These are phyloP conservation scores for Pseudonitzschia delicatissima DNA, from an alignment of 108 stramenopile genomes.

Conservation along the genomic window DNA sequence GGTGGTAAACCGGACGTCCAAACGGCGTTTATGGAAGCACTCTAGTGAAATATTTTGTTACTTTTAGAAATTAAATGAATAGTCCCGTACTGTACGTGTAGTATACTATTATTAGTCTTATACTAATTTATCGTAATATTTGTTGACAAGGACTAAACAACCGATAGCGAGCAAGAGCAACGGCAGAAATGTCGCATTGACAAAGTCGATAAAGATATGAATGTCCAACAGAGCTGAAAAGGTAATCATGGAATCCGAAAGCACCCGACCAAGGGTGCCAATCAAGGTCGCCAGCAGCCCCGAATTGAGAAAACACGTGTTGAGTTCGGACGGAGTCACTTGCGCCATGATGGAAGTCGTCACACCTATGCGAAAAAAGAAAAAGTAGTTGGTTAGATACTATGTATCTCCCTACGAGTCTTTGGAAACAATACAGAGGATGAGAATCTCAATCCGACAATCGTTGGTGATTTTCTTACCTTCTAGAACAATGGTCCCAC, in stretches of 20 bases:
- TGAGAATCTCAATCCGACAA: neutral
- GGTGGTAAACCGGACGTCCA: neutral
- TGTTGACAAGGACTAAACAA: conserved; percentile 34
- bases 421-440: neutral
- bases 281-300: conserved; percentile 62
- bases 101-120: conserved; percentile 6
- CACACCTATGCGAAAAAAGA: conserved; percentile 30
- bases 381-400: neutral
- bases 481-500: conserved; percentile 54
- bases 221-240: conserved; percentile 42
- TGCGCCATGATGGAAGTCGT: conserved; percentile 71
- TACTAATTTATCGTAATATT: conserved; percentile 37
- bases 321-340: conserved; percentile 50
- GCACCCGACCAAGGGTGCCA: conserved; percentile 61
- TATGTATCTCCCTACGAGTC: neutral
- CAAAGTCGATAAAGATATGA: conserved; percentile 58
- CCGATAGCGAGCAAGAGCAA: conserved; percentile 42
- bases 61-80: neutral
- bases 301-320: conserved; percentile 53
- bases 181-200: conserved; percentile 57
- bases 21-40: neutral
- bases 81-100: neutral
- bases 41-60: neutral
- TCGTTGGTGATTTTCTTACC: conserved; percentile 18
- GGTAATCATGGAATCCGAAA: conserved; percentile 65